Base-by-base conservation (phyloP, 2,329 filamentous ascomycete species). In the Ophiobolus disseminans region DNA sequence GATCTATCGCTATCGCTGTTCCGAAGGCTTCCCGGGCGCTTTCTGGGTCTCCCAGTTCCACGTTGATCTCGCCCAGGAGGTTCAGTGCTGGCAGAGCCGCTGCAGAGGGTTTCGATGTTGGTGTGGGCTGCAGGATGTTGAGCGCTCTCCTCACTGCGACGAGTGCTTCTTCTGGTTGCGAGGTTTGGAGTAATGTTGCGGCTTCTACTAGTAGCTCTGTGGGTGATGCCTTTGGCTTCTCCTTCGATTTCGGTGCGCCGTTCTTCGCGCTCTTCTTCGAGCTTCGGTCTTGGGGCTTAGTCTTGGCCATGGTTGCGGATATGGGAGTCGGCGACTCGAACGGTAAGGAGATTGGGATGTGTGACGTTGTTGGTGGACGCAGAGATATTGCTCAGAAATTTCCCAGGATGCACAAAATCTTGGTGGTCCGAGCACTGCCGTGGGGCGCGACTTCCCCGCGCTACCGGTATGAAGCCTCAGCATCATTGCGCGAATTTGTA, bases 11-110 rank as follows among this genome's bases (percentile, higher is more conserved):
- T 28, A 88, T 88, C 0, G 94, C 91, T 36, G 83, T 80, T 51
- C 86, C 72, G 65, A 97, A 96, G 65, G 85, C 87, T 37, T 79
- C 75, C 50, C 88, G 82, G 32, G 93, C 93, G 13, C 83, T 77
- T 43, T 93, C 88, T 44, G 89, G 80, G 35, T 97, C 90, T 54
- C 94, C 92, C 3, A 90, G 75, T 68, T 96, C 91, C 47, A 96
- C 82, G 62, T 86, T 82, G 65, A 95, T 90, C 64, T 95, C 89
- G 45, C 89, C 92, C 17, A 94, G 81, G 25, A 96, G 77, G 59
- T 88, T 90, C 40, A 92, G 76, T 1, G 89, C 88, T 9, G 86
- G 80, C 13, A 90, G 78, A 36, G 82, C 81, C 41, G 80, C 79
- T 57, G 62, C 44, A 10, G 70, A 69, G 1, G 70, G 71, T 32